Evolutionary conservation across 2,329 filamentous ascomycete genomes (phyloP), one percentile per base, ranked within the genome.

Genomic region (Harringtonia aguacate): DNA sequence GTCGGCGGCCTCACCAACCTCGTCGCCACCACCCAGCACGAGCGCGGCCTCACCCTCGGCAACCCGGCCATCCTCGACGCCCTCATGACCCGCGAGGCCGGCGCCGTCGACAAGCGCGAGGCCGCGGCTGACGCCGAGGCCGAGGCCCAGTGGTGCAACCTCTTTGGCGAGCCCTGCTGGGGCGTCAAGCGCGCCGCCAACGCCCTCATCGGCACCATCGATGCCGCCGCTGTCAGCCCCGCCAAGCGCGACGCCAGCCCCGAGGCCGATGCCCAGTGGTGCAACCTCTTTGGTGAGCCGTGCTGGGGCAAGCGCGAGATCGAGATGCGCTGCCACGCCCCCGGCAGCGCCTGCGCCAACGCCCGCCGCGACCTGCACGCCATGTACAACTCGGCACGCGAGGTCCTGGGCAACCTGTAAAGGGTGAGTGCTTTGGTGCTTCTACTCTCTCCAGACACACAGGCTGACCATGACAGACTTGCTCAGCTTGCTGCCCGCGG

Each of bases 241-340:
- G n/a, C n/a, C 24, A 46, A 46, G 45, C 45, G 45, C 44, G 43
- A 44, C 14, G 39, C 40, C 29, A 17, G n/a, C 27, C 21, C 39
- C 41, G 46, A 47, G 5, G 42, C 46, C 29, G 42, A 45, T 24
- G 46, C 48, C 30, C 17, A 43, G 28, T 42, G 45, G 41, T 53
- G 51, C 45, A 20, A 53, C 42, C 53, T 54, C 35, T 52, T 54
- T 22, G 68, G 69, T 46, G 56, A 64, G 51, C 50, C 59, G 21
- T 73, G 70, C 63, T 63, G 70, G 63, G 63, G 57, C 56, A 64
- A 66, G 53, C 66, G 64, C 49, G 56, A 58, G 44, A 39, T 53
- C 43, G 55, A 54, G 36, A 48, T 53, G 24, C 52, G 53, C 36
- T 63, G 60, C 57, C 50, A 61, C 50, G 50, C 47, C 40, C 55